Conservation (phyloP, 495 filamentous ascomycete genomes). For the Niebla homalea region DNA sequence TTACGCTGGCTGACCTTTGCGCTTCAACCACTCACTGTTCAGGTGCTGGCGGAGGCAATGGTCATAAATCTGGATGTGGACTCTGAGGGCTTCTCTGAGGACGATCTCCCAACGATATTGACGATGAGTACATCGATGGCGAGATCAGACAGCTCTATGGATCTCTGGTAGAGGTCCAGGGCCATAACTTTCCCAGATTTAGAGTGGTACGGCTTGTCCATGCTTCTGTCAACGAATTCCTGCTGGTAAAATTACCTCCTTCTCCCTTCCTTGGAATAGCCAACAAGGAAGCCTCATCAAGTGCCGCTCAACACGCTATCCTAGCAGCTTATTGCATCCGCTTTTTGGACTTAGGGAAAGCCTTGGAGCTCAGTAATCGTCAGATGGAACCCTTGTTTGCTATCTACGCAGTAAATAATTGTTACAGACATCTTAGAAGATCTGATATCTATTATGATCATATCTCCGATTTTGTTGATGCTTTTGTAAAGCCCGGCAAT, state of each 20-base stretch:
- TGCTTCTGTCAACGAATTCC: constrained; percentile 19
- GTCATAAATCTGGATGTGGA: constrained; percentile 11
- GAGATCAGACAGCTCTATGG: constrained; percentile 18
- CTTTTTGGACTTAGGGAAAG: not conserved
- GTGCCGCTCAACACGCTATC: not conserved
- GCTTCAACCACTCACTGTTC: constrained; percentile 14
- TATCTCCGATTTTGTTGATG: not conserved
- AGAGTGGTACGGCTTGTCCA: constrained; percentile 17
- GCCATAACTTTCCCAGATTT: not conserved
- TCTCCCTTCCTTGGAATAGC: not conserved
- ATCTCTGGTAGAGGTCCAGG: constrained; percentile 17
- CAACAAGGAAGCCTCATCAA: not conserved
- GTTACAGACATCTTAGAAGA: not conserved
- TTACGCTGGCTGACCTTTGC: constrained; percentile 21
- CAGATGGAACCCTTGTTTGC: not conserved
- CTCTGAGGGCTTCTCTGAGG: not conserved
- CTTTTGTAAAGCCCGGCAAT: not conserved
- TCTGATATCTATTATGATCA: not conserved
- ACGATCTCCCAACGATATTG: constrained; percentile 17
- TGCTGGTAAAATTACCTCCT: not conserved
- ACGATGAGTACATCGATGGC: constrained; percentile 15
- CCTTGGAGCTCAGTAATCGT: not conserved
- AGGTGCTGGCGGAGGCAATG: constrained; percentile 19
- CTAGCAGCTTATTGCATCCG: not conserved
- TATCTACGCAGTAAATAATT: not conserved